Base-by-base conservation (phyloP, 345 rosid species). In the Nasturtium officinale region DNA sequence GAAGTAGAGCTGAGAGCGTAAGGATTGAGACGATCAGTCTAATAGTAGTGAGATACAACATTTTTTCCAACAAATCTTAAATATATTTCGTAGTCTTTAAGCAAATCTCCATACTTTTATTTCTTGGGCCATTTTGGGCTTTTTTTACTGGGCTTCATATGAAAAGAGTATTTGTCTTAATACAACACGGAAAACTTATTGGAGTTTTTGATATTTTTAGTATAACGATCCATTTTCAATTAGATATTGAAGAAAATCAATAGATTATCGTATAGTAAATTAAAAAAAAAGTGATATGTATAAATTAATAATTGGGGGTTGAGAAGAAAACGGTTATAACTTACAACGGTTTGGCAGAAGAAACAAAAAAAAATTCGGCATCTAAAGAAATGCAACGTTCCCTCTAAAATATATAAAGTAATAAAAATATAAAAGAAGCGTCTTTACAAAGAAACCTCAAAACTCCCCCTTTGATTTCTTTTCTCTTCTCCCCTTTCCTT, bases 301-400 rank as follows among this genome's bases (percentile, higher is more conserved):
- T 42, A 13, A 42, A 42, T 5, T 4, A 4, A 28, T 66, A 25
- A 35, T 32, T 23, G 40, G 17, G 2, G 61, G 37, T 9, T 10
- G 28, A 45, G 7, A 30, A 37, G n/a, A 7, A 61, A 63, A 63
- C 70, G 33, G 76, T 71, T 71, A 42, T 42, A 73, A 23, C 68
- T 71, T 71, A 42, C 50, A 73, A 45, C 58, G 40, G 56, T 65
- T 73, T 55, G 57, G 57, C 51, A 13, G 40, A 23, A 20, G 4
- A 59, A 38, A 30, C 25, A 17, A 42, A 55, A 54, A n/a, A n/a
- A n/a, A n/a, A n/a, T 6, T 55, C n/a, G 64, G 33, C 58, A 71
- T 73, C 29, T 65, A 30, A 57, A 65, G 59, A 25, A 46, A 47
- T 25, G 77, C 58, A 59, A 74, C 77, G 72, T 65, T 73, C 26